Conservation (phyloP, 202 grass and related monocot genomes). For the Hordeum pubiflorum region DNA sequence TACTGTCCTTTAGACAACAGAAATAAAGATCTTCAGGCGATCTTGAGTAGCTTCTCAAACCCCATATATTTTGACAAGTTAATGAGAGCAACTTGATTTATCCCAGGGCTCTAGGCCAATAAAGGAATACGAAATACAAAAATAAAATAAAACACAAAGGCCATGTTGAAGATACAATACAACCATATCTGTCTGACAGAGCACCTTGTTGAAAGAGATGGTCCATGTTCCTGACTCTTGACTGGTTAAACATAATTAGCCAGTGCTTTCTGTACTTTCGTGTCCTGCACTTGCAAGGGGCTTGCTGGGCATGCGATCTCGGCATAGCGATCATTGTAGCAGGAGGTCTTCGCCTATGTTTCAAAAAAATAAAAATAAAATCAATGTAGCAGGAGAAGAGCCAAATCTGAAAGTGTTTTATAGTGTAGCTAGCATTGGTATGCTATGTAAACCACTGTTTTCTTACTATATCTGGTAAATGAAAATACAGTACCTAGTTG, state of each 20-base stretch:
- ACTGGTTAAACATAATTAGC: neutral
- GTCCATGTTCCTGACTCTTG: neutral
- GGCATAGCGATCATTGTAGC: neutral
- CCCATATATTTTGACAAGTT: neutral
- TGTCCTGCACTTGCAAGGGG: neutral
- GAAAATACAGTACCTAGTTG: neutral
- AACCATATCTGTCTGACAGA: too few species aligned
- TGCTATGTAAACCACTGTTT: constrained; percentile 1
- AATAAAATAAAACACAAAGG: too few species aligned
- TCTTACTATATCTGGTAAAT: neutral
- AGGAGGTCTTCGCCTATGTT: too few species aligned
- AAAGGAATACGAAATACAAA: too few species aligned
- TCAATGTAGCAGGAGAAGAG: neutral
- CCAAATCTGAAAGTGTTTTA: neutral
- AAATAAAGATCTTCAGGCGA: neutral
- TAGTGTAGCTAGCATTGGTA: constrained; percentile 9
- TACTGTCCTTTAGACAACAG: neutral
- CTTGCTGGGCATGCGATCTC: constrained; percentile 16
- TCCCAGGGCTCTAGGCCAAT: too few species aligned
- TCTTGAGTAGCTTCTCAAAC: neutral
- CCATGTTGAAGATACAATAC: too few species aligned
- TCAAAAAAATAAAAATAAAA: too few species aligned
- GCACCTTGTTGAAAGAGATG: neutral
- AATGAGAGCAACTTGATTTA: too few species aligned
- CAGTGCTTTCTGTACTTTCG: neutral